Evolutionary conservation across 2,329 filamentous ascomycete genomes (phyloP), one percentile per base, ranked within the genome.

Genomic region (Rutstroemia sp.): DNA sequence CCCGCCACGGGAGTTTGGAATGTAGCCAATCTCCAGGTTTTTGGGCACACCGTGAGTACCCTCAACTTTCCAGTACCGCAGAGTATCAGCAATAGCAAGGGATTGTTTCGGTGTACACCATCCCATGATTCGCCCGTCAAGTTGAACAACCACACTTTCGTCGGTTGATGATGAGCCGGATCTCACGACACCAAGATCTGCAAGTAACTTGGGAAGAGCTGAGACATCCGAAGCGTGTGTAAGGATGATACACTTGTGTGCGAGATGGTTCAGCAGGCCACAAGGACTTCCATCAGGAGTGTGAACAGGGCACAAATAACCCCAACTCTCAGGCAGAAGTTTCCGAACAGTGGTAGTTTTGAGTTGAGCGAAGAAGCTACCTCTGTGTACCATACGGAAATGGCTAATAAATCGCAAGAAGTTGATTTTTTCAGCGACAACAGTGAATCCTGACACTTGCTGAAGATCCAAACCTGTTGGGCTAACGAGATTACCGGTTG

Each of bases 341-440:
- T 97, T 99, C 75, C 94, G 84, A 51, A 99, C 94, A 0, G 94
- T 94, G 0, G 94, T 99, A 0, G 94, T 99, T 75, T 96, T 97
- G 62, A 99, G 75, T 71, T 97, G 90, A 3, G 94, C 94, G 71
- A 99, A 99, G 81, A 99, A 99, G 70, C 90, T 94, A 78, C 94
- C 94, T 84, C 94, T 85, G 76, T 99, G 94, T 57, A 99, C 90
- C 91, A 96, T 96, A 64, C 94, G 88, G 80, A 99, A 99, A 73
- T 99, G 94, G 72, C 90, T 94, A 75, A 99, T 95, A 75, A 97
- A 99, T 67, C 94, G 90, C 68, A 95, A 84, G 71, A 97, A 99
- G 75, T 99, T 99, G 70, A 99, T 92, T 79, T 97, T 97, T 71
- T 99, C 94, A 2, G 94, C 94, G 52, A 97, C 92, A 51, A 99